Evolutionary conservation across 2,329 filamentous ascomycete species (phyloP), one percentile per base, ranked within the genome.

Genomic region (Colletotrichum spinosum): DNA sequence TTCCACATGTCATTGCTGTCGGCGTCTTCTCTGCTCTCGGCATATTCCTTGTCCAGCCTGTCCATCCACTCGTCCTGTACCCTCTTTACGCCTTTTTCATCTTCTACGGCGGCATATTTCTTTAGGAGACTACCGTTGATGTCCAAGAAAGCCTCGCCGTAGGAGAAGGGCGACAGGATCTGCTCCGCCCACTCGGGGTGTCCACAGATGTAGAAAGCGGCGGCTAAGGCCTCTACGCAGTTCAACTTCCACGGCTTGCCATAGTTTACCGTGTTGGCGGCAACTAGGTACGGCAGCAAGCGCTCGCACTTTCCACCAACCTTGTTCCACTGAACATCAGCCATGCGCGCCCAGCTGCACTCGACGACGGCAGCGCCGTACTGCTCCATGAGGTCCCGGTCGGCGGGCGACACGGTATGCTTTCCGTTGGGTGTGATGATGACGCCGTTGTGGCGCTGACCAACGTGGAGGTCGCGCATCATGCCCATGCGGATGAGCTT

Each of bases 191-290:
- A 99, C 55, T 97, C 95, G 7, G 86, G 77, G 73, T 96, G 93
- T 5, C 96, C 93, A 72, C 95, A 98, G 69, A 99, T 99, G 73
- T 87, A 92, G 74, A 97, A 99, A 25, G 92, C 93, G 4, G 96
- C 95, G 0, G 94, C 96, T 51, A 99, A 83, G 4, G 96, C 96
- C 81, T 99, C 96, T 37, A 94, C 96, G 72, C 96, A 99, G 78
- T 99, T 99, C 68, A 99, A 78, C 59, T 94, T 86, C 92, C 94
- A 97, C 6, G 96, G 96, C 74, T 93, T 92, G 67, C 96, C 96
- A 79, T 99, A 99, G 80, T 99, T 99, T 74, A 97, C 96, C 1
- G 92, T 91, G 77, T 99, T 99, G 52, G 96, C 96, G 6, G 96
- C 96, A 54, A 99, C 94, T 8, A 99, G 89, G 77, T 99, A 99